Evolutionary conservation across 768 basidiomycete species (phyloP), one percentile per base, ranked within the genome.

Genomic region (Lentinula raphanica): DNA sequence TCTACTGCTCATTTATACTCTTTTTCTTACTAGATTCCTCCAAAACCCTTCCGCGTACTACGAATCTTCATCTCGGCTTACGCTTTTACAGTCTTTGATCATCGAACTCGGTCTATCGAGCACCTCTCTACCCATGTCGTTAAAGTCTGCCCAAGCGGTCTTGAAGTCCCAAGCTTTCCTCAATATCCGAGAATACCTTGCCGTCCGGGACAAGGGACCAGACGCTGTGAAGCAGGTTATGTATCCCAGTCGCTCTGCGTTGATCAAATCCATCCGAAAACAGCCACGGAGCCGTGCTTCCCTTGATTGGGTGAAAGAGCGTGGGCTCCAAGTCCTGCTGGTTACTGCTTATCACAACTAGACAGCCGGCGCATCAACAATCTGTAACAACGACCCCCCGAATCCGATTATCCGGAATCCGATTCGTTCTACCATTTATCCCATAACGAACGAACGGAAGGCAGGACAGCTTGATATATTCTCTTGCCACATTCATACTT

Each of bases 151-250:
- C n/a, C 85, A 81, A 62, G 79, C 80, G 13, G 72, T 86, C 40
- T 69, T 92, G 48, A 90, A 87, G 70, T 72, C 82, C 5, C 76
- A 76, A 39, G 88, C 76, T 0, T 90, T 90, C 66, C 64, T 92
- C 29, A 90, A 89, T 64, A 80, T 92, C 58, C 77, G 78, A 49
- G 88, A 91, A 59, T 92, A 92, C 68, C 74, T 90, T 58, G 80
- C 81, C 17, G 79, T 80, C 31, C 85, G 90, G 38, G 75, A 72
- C 55, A 77, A 85, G 65, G 88, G 88, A 0, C 82, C 80, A 29
- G 77, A 75, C 5, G 87, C 84, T 25, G 74, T 92, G 32, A 83
- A 74, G 56, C 63, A 72, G 40, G 79, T 85, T 57, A 76, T 92
- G 79, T 81, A 86, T 60, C 81, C 86, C 4, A 87, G 72, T 69